These are phyloP conservation scores for Pythium angustatum DNA, from an alignment of 352 stramenopile species.

Conservation along the genomic window DNA sequence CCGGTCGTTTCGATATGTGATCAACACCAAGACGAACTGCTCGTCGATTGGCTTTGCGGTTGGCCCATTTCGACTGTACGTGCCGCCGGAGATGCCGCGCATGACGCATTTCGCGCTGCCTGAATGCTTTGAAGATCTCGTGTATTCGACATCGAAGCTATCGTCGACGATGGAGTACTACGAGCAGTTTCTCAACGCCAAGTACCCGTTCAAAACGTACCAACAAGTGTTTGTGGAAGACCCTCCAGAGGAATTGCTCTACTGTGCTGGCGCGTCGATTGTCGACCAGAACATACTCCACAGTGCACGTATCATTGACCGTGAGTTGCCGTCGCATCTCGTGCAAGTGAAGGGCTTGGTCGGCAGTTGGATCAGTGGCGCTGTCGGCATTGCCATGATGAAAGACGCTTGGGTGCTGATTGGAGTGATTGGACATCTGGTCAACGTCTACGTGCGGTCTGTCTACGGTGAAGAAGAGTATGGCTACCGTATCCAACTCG, in stretches of 20 bases:
- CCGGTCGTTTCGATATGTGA: conserved; percentile 73
- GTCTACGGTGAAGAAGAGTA: conserved; percentile 86
- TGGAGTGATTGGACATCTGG: conserved; percentile 75
- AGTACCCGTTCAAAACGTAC: conserved; percentile 87
- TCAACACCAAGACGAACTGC: conserved; percentile 82
- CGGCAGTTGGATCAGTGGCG: conserved; percentile 77
- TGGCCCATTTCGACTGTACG: conserved; percentile 73
- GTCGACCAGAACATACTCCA: conserved; percentile 81
- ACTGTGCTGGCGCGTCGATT: conserved; percentile 64
- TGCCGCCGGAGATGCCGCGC: conserved; percentile 70
- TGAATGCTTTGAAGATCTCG: conserved; percentile 73
- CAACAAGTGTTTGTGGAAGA: conserved; percentile 88
- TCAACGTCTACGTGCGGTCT: conserved; percentile 80
- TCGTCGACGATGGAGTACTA: conserved; percentile 80
- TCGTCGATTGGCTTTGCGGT: conserved; percentile 82
- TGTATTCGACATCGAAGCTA: conserved; percentile 73
- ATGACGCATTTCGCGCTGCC: conserved; percentile 87
- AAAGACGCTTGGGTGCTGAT: conserved; percentile 87
- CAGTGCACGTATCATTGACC: conserved; percentile 79
- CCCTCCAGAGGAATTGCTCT: conserved; percentile 69
- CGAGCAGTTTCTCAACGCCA: conserved; percentile 63
- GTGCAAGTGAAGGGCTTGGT: conserved; percentile 77
- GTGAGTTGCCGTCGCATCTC: conserved; percentile 78
- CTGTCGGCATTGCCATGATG: conserved; percentile 80
- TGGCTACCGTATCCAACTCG: conserved; percentile 82